Percentiles rank a stretch among this genome's conserved stretches.
Evolutionary conservation across 176 grass and related monocot species (phyloP).

Genomic region (Tillandsia fasciculata): DNA sequence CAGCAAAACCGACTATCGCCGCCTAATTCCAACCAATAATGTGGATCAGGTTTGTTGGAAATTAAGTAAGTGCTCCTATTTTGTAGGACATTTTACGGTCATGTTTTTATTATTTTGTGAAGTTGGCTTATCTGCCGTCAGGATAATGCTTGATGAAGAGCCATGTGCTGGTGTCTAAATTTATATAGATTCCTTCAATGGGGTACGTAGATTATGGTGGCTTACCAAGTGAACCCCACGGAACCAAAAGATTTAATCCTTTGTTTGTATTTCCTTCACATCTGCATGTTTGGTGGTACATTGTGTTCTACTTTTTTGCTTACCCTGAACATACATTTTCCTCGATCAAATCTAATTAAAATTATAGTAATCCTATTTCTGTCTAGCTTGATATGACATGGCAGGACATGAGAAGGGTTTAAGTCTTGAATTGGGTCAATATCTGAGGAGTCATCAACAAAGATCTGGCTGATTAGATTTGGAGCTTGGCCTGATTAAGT

Average conservation of each 20-base stretch:
- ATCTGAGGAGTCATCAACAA: too few species aligned
- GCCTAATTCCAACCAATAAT: conserved; percentile 55
- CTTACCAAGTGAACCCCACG: background rate
- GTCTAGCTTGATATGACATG: too few species aligned
- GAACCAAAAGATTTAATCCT: background rate
- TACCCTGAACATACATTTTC: too few species aligned
- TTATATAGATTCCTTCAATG: background rate
- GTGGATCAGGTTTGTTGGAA: conserved; percentile 35
- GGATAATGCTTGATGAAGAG: background rate
- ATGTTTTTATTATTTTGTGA: background rate
- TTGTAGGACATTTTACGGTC: background rate
- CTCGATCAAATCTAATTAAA: too few species aligned
- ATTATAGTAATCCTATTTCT: too few species aligned
- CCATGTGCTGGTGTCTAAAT: background rate
- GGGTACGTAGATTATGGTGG: background rate
- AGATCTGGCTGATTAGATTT: too few species aligned
- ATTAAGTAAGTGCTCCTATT: background rate
- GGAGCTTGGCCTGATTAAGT: too few species aligned
- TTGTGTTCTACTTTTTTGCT: too few species aligned
- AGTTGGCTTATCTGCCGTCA: background rate
- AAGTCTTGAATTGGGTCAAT: too few species aligned
- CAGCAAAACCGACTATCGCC: conserved; percentile 73
- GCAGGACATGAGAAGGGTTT: too few species aligned
- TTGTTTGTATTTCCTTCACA: background rate
- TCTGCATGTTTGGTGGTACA: too few species aligned